These are phyloP conservation scores for Yamadazyma laniorum DNA, from an alignment of 805 yeast species.

Conservation along the genomic window DNA sequence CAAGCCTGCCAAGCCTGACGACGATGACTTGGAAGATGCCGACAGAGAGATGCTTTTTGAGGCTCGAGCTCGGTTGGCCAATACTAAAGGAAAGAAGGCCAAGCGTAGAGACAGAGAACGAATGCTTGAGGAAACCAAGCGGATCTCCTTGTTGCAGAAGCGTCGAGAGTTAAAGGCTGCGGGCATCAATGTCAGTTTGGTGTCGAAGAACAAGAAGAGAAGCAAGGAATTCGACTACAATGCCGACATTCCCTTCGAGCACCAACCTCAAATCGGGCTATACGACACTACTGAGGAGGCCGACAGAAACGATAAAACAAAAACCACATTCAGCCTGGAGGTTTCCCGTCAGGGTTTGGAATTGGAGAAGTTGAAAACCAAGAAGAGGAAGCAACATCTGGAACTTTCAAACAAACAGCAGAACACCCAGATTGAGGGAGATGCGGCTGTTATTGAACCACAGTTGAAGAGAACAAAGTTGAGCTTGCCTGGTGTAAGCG, in stretches of 20 bases:
- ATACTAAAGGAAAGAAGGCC: slow-evolving; percentile 93
- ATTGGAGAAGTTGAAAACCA: slow-evolving; percentile 33
- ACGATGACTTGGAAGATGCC: slow-evolving; percentile 77
- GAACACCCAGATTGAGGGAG: slow-evolving; percentile 4
- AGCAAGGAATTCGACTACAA: slow-evolving; percentile 74
- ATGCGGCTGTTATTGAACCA: slow-evolving; percentile 7
- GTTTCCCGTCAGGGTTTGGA: slow-evolving; percentile 47
- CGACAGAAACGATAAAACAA: slow-evolving; percentile 33
- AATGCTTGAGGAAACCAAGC: slow-evolving; percentile 71
- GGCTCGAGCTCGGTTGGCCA: slow-evolving; percentile 87
- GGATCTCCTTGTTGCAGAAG: slow-evolving; percentile 74
- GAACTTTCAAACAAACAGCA: slow-evolving; percentile 1
- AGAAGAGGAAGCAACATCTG: slow-evolving; percentile 14
- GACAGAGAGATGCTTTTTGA: slow-evolving; percentile 93
- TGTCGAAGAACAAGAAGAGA: slow-evolving; percentile 50
- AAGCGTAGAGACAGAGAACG: slow-evolving; percentile 85
- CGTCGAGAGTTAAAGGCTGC: slow-evolving; percentile 81
- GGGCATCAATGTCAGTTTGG: slow-evolving; percentile 57
- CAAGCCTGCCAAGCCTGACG: slow-evolving; percentile 78
- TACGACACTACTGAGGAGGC: slow-evolving; percentile 69
- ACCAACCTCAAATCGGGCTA: slow-evolving; percentile 61
- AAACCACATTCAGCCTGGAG: slow-evolving; percentile 40
- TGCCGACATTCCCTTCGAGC: slow-evolving; percentile 79
- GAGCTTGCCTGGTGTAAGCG: slow-evolving; percentile 13
- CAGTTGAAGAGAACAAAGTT: slow-evolving; percentile 14